Base-by-base conservation (phyloP, 352 stramenopile species). In the Thalassiosira livingstoniorum region DNA sequence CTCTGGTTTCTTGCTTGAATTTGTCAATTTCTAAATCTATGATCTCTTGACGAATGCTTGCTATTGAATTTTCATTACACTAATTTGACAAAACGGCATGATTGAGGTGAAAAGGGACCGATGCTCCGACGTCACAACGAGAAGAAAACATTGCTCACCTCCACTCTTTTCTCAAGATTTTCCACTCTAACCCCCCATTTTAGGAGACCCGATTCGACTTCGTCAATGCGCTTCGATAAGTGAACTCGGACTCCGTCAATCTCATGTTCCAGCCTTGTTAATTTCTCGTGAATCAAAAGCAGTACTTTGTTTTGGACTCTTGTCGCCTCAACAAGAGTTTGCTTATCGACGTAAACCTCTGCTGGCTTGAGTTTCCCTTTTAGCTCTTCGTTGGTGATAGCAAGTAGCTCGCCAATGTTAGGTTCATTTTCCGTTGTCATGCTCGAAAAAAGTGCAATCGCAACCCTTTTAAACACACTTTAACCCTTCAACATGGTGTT, bases 261-360 rank as follows among this genome's bases (percentile, higher is more conserved):
- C 23, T 65, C 54, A 47, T 34, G 1, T 34, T 81, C 23, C 35
- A 81, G 35, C 2, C 42, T 67, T 2, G 10, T 55, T 11, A 81
- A 34, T 39, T 65, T 37, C 34, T 67, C 45, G 51, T 69, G 34
- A 47, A 81, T 64, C 34, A 53, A 68, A 18, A 58, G 27, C 10
- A 81, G 57, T 21, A 39, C 42, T 51, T 58, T 75, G 51, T 81
- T 81, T 29, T 75, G 73, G 13, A 63, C 37, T 34, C 62, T 66
- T 37, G 62, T 69, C 2, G 53, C 62, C 58, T 83, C 53, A 43
- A 86, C 54, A 23, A 79, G 18, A 23, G 64, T 75, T 27, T 66
- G 27, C 23, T 75, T 66, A 13, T 75, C 68, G 29, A 71, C 68
- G 2, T 23, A 61, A 27, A 74, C 53, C 57, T 77, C 69, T 2